Conservation (phyloP, 768 basidiomycete genomes). For the Leccinum variicolor region DNA sequence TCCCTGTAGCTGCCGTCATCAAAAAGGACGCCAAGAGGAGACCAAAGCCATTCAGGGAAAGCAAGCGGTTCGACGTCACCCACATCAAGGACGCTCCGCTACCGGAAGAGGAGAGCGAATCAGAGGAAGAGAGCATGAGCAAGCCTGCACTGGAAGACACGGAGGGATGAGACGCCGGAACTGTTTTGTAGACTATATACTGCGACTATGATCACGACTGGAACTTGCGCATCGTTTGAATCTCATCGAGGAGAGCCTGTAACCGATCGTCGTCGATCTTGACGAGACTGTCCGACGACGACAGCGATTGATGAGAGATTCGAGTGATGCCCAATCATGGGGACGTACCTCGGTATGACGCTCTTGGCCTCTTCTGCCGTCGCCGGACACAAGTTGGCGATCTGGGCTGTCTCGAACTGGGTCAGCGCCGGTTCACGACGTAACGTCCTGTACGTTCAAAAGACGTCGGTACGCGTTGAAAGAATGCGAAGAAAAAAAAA, state of each 20-base stretch:
- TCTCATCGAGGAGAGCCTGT: conserved; percentile 79
- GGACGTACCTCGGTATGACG: conserved; percentile 73
- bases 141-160: conserved; percentile 48
- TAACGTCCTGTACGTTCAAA: conserved; percentile 52
- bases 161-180: conserved; percentile 36
- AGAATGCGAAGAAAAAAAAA: background rate
- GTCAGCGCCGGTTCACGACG: conserved; percentile 76
- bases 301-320: background rate
- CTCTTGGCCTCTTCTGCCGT: conserved; percentile 91
- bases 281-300: conserved; percentile 47
- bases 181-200: background rate
- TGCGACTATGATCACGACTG: conserved; percentile 51
- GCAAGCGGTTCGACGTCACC: conserved; percentile 64
- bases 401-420: conserved; percentile 90
- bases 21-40: conserved; percentile 51
- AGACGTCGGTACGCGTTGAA: background rate
- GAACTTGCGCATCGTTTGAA: conserved; percentile 88
- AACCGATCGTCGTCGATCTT: conserved; percentile 87
- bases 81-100: conserved; percentile 28
- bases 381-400: conserved; percentile 87
- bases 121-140: conserved; percentile 40
- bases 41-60: conserved; percentile 64
- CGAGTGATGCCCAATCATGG: background rate
- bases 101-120: conserved; percentile 39
- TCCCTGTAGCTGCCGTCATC: conserved; percentile 69